A percentile compares a stretch with the other conserved stretches of the same genome.
Conservation (phyloP, 1,284 basidiomycete species). For the Kalmanozyma brasiliensis region DNA sequence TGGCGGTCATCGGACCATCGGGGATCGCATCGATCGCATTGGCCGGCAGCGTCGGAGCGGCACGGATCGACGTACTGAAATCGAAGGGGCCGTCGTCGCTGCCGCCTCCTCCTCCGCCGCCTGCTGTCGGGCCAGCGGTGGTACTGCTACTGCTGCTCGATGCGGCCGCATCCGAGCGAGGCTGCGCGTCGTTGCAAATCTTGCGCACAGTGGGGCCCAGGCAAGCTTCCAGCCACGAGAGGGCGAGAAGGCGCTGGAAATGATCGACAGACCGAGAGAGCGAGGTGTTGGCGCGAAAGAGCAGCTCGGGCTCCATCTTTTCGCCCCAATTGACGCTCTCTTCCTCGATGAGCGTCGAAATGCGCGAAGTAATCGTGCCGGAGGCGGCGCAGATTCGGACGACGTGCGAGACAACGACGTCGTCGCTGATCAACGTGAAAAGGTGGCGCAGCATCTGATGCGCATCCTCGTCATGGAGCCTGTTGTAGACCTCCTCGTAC, state of each 20-base stretch:
- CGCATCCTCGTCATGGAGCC: slow-evolving; percentile 35
- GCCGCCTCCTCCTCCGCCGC: no score
- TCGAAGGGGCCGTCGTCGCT: slow-evolving; percentile 23
- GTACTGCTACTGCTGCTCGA: slow-evolving; percentile 17
- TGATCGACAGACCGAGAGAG: slow-evolving; percentile 58
- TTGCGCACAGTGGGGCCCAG: slow-evolving; percentile 51
- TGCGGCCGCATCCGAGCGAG: slow-evolving; percentile 19
- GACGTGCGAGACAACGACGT: slow-evolving; percentile 48
- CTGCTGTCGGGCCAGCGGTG: no score
- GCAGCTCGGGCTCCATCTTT: slow-evolving; percentile 49
- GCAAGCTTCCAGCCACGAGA: slow-evolving; percentile 55
- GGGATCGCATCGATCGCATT: slow-evolving; percentile 31
- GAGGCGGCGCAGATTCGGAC: slow-evolving; percentile 52
- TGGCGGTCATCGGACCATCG: slow-evolving; percentile 33
- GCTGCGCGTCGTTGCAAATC: slow-evolving; percentile 45
- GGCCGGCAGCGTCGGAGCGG: slow-evolving; percentile 19
- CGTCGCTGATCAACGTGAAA: slow-evolving; percentile 49
- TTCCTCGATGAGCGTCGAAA: slow-evolving; percentile 41
- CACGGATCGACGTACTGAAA: slow-evolving; percentile 26
- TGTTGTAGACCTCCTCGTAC: slow-evolving; percentile 44
- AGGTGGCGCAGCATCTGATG: slow-evolving; percentile 36
- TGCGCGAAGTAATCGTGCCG: slow-evolving; percentile 51
- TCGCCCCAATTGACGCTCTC: slow-evolving; percentile 50
- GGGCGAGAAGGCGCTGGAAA: slow-evolving; percentile 52
- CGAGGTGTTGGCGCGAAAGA: slow-evolving; percentile 61